Evolutionary conservation across 2,329 filamentous ascomycete genomes (phyloP).

Genomic region (Pestalotiopsis fici): DNA sequence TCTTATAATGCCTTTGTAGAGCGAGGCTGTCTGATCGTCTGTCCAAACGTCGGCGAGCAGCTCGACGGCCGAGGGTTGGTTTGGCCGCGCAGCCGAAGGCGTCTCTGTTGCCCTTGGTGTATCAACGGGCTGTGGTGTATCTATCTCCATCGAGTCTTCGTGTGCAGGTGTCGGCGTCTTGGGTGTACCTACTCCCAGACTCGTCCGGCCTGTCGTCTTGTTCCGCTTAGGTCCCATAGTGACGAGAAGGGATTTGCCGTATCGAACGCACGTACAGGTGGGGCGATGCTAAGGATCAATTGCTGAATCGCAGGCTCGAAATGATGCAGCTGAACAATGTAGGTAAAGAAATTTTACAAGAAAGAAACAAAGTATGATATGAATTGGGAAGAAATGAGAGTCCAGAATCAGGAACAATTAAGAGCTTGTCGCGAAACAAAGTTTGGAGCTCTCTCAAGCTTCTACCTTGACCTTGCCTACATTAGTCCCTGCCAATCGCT

Average conservation of each 20-base stretch:
- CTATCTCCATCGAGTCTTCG: conserved; percentile 63
- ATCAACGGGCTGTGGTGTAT: conserved; percentile 57
- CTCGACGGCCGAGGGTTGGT: conserved; percentile 38
- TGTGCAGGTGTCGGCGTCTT: conserved; percentile 46
- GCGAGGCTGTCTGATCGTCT: conserved; percentile 88
- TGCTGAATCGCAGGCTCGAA: not conserved
- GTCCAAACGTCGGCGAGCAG: conserved; percentile 77
- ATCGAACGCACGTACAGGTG: not conserved
- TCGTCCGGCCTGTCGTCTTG: conserved; percentile 43
- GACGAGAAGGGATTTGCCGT: not conserved
- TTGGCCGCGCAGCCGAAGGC: conserved; percentile 28
- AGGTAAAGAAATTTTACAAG: no score
- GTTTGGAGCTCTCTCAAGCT: not conserved
- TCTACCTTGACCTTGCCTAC: no score
- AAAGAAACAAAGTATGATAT: no score
- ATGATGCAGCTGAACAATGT: not conserved
- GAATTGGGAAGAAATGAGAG: no score
- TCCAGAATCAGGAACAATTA: not conserved
- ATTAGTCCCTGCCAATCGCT: conserved; percentile 7
- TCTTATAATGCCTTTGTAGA: conserved; percentile 89
- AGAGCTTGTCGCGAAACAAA: not conserved
- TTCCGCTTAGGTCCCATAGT: conserved; percentile 73
- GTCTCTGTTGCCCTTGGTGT: conserved; percentile 42
- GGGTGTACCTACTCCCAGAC: conserved; percentile 57
- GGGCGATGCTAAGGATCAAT: not conserved